Conservation (phyloP, 2,329 filamentous ascomycete species). For the Trichoderma aggressivum region DNA sequence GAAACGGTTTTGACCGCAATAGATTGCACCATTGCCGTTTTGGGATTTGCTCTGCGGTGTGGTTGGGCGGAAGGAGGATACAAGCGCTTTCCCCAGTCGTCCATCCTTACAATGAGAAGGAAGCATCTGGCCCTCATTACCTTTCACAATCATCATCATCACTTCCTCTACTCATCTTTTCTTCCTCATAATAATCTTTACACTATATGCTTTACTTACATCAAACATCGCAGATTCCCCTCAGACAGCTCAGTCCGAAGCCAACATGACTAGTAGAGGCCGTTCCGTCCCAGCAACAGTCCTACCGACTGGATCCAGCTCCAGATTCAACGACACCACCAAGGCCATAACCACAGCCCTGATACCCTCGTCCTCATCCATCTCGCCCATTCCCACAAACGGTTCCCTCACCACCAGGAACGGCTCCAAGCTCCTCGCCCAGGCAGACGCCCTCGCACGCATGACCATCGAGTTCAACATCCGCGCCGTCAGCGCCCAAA, state of each 20-base stretch:
- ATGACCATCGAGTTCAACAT: constrained; percentile 39
- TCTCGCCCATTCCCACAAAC: not conserved
- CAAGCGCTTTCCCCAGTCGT: not conserved
- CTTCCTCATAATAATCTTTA: too few species aligned
- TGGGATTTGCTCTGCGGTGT: not conserved
- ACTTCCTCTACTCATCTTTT: not conserved
- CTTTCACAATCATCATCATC: not conserved
- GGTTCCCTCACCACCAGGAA: not conserved
- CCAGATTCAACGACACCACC: not conserved
- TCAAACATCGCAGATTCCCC: not conserved
- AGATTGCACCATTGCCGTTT: not conserved
- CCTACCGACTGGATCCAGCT: not conserved
- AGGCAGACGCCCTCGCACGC: constrained; percentile 34
- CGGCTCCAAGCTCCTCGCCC: constrained; percentile 21
- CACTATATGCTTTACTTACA: not conserved
- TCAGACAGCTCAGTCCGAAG: not conserved
- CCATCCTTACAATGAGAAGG: not conserved
- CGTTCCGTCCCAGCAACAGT: constrained; percentile 15
- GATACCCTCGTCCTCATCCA: not conserved
- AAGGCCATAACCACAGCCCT: not conserved
- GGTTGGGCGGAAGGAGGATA: not conserved
- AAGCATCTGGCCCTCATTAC: not conserved
- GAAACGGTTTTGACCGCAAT: not conserved
- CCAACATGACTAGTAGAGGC: constrained; percentile 7
- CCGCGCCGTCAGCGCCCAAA: constrained; percentile 28